Evolutionary conservation across 768 basidiomycete species (phyloP).

Genomic region (Lactarius hengduanensis): DNA sequence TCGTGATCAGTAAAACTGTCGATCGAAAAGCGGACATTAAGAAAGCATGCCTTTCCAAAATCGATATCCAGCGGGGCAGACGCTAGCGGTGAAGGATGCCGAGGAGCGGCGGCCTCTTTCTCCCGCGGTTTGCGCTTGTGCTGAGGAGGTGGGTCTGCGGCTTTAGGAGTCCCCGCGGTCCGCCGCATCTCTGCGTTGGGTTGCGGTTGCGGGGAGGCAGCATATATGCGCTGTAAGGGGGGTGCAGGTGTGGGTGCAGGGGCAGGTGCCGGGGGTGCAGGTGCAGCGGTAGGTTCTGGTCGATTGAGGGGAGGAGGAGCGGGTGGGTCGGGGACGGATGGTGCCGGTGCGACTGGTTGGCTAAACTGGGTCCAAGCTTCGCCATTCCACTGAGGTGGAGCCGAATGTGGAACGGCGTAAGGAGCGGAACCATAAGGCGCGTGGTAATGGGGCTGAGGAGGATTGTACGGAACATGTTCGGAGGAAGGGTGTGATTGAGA

Average conservation of each 20-base stretch:
- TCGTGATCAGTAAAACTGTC: not conserved
- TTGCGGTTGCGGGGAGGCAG: conserved; percentile 35
- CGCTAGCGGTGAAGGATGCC: conserved; percentile 30
- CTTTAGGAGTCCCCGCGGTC: conserved; percentile 33
- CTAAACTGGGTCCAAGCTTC: conserved; percentile 29
- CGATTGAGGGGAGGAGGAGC: conserved; percentile 12
- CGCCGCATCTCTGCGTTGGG: conserved; percentile 32
- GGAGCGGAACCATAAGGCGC: conserved; percentile 27
- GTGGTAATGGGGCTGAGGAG: conserved; percentile 30
- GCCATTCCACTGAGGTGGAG: conserved; percentile 29
- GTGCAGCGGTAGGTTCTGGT: conserved; percentile 19
- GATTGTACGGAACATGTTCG: conserved; percentile 31
- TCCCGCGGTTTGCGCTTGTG: conserved; percentile 40
- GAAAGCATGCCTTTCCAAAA: conserved; percentile 41
- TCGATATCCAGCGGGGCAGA: conserved; percentile 38
- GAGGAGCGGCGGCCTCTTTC: conserved; percentile 36
- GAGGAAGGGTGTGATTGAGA: conserved; percentile 35
- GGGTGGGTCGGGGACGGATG: conserved; percentile 23
- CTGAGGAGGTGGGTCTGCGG: conserved; percentile 26
- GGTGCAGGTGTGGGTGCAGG: conserved; percentile 34
- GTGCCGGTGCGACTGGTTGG: conserved; percentile 14
- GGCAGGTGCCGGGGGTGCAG: conserved; percentile 32
- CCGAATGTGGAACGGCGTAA: conserved; percentile 24
- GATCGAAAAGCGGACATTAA: conserved; percentile 6
- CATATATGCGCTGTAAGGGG: conserved; percentile 35